These are phyloP conservation scores for Crucihimalaya himalaica DNA, from an alignment of 345 rosid species.

Conservation along the genomic window DNA sequence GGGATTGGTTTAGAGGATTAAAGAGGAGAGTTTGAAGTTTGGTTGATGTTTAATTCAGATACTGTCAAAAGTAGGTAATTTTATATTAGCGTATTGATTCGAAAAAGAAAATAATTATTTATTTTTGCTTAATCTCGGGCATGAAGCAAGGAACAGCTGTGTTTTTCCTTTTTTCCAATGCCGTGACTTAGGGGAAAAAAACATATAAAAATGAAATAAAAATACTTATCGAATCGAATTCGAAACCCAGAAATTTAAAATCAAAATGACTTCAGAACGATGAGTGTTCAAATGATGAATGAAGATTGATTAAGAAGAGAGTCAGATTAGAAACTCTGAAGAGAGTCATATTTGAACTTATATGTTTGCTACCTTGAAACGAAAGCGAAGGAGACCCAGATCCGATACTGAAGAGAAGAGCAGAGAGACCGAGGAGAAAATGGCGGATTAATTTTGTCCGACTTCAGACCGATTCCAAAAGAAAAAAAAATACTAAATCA, in stretches of 20 bases:
- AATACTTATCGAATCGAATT: neutral
- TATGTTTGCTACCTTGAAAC: conserved; percentile 36
- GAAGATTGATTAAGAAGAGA: conserved; percentile 1
- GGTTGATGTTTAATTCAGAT: conserved; percentile 26
- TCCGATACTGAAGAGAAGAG: conserved; percentile 44
- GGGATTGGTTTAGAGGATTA: conserved; percentile 4
- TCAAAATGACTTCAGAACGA: neutral
- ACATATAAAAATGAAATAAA: neutral
- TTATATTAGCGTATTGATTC: conserved; percentile 26
- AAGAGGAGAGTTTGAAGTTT: conserved; percentile 21
- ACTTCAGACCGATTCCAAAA: conserved; percentile 33
- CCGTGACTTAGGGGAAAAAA: conserved; percentile 38
- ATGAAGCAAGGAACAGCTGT: conserved; percentile 44
- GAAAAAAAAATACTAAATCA: conserved; percentile 1
- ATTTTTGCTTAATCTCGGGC: conserved; percentile 30
- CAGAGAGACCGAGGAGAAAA: conserved; percentile 43
- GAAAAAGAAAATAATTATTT: neutral
- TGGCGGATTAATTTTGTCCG: conserved; percentile 29
- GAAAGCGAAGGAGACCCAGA: conserved; percentile 47
- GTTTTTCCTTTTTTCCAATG: conserved; percentile 32
- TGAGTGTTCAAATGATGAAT: neutral
- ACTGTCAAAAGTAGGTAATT: conserved; percentile 34
- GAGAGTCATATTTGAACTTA: neutral
- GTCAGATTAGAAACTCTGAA: conserved; percentile 6
- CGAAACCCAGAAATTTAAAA: conserved; percentile 13